phyloP scores from a whole-genome alignment of 805 yeast genomes.

The Wickerhamiella sorbophila region DNA sequence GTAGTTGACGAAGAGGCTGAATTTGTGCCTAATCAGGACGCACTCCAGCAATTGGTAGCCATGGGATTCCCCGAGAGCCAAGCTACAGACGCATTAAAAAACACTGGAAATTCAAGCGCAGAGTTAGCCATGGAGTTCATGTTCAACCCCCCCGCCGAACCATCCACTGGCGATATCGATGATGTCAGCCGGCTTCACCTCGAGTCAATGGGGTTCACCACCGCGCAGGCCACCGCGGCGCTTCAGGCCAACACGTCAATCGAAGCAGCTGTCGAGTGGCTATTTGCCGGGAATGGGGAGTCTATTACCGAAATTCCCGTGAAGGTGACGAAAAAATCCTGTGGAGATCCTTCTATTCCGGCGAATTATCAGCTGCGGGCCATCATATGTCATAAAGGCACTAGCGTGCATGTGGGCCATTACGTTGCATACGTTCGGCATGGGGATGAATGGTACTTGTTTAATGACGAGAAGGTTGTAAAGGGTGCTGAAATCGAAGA shows the following conservation, averaged over 20 bases:
- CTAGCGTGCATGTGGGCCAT: conserved; percentile 83
- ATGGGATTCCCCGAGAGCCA: conserved; percentile 84
- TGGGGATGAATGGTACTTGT: conserved; percentile 50
- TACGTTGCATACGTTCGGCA: conserved; percentile 65
- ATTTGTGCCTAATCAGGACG: conserved; percentile 31
- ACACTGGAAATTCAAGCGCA: conserved; percentile 47
- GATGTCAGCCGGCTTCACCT: conserved; percentile 35
- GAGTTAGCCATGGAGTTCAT: conserved; percentile 87
- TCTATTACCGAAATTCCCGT: conserved; percentile 41
- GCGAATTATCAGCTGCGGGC: conserved; percentile 40
- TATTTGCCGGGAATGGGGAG: conserved; percentile 58
- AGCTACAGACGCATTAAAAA: conserved; percentile 49
- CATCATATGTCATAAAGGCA: conserved; percentile 78
- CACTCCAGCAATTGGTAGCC: conserved; percentile 37
- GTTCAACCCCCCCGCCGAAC: conserved; percentile 25
- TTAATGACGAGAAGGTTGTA: conserved; percentile 83
- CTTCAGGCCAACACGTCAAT: conserved; percentile 43
- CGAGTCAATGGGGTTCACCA: conserved; percentile 64
- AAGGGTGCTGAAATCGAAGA: conserved; percentile 31
- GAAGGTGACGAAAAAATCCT: conserved; percentile 2
- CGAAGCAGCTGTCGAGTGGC: conserved; percentile 82
- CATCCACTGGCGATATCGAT: conserved; percentile 4
- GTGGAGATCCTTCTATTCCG: conserved; percentile 18
- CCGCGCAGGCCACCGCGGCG: conserved; percentile 57
- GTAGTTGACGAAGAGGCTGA: conserved; percentile 21